Base-by-base conservation (phyloP, 805 yeast genomes). In the Torulaspora gathmanii region DNA sequence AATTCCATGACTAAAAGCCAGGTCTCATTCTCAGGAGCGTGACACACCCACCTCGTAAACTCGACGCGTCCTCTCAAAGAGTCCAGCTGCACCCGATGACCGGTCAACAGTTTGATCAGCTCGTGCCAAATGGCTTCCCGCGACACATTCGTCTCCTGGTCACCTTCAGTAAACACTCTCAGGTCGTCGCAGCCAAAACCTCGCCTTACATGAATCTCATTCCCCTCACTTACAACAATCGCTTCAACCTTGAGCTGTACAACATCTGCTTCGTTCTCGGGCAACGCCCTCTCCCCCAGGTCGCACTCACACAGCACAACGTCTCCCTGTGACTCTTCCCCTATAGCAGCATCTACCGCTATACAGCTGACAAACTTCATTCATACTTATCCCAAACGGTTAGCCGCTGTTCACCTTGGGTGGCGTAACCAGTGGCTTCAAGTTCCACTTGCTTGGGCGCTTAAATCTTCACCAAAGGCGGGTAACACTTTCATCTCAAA, bases 151-250 rank as follows among this genome's bases (percentile, higher is more conserved):
- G 29, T 30, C 6, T 39, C 33, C 8, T 45, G 43, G 3, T 38
- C 33, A 3, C 22, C 33, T n/a, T 37, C 46, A 5, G 46, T 27
- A 37, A 50, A 58, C 5, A 52, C 37, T n/a, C 42, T 42, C 31
- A 60, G 11, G 35, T 49, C 42, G 5, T 27, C 6, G 12, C 49
- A 30, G 5, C 15, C 33, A 7, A 53, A 22, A 2, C 33, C 10
- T 1, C 37, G 33, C 15, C 28, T 35, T 3, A 29, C 26, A 22
- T 51, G 50, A 4, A 60, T 52, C 8, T 47, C 57, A 13, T 45
- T 47, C 5, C 67, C 67, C 25, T 62, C 65, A 42, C 64, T 57
- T 4, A 56, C 44, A 1, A 44, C 20, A 9, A 61, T n/a, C 13
- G 46, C 51, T 2, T 34, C 35, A 5, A 60, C 39, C 4, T 3